phyloP scores from a whole-genome alignment of 2,329 filamentous ascomycete genomes.

The Sarocladium kiliense region DNA sequence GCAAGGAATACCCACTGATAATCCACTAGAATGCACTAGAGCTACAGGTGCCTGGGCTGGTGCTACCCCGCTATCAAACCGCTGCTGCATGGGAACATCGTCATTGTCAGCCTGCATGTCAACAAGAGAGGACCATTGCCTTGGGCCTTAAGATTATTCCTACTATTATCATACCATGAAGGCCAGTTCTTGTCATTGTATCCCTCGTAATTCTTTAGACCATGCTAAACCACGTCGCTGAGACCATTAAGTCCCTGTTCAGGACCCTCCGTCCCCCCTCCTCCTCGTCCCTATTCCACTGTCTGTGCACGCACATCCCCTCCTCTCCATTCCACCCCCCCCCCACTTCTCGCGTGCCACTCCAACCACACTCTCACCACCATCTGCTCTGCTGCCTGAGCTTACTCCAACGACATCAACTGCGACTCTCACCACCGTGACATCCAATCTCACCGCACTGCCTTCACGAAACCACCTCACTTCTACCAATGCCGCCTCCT shows the following conservation, averaged over 20 bases:
- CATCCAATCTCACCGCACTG: too few relatives aligned
- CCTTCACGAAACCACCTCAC: too few relatives aligned
- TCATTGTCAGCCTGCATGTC: neutral
- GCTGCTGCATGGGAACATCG: neutral
- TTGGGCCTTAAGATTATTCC: too few relatives aligned
- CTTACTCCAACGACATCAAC: neutral
- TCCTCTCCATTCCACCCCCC: neutral
- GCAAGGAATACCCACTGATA: neutral
- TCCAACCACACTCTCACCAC: neutral
- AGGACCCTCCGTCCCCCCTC: neutral
- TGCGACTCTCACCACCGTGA: too few relatives aligned
- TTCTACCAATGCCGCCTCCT: conserved; percentile 14
- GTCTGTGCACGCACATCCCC: neutral
- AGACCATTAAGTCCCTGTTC: too few relatives aligned
- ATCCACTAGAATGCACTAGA: neutral
- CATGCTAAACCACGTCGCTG: too few relatives aligned
- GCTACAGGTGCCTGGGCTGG: neutral
- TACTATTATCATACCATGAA: too few relatives aligned
- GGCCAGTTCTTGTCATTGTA: too few relatives aligned
- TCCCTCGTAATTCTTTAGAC: too few relatives aligned
- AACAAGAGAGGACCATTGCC: too few relatives aligned
- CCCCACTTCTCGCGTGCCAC: neutral
- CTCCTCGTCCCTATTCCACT: neutral
- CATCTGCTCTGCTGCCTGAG: neutral
- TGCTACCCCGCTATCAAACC: neutral